Percentiles rank a stretch among this genome's conserved stretches.
phyloP scores from a whole-genome alignment of 768 basidiomycete species.

The Amanita pseudoporphyria region DNA sequence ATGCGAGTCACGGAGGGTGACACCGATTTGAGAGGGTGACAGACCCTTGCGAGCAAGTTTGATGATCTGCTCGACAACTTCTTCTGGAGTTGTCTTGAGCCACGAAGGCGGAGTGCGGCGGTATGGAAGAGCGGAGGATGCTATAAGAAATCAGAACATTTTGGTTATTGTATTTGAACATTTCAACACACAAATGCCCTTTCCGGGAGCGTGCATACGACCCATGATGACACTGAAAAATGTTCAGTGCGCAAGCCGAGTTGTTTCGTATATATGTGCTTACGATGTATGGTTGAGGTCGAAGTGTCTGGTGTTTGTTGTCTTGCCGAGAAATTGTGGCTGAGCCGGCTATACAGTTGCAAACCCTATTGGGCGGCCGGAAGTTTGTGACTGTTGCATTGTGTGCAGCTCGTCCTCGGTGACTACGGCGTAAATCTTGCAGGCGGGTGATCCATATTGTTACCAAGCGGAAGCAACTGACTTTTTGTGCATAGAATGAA shows the following conservation, averaged over 20 bases:
- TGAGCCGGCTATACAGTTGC: conserved; percentile 46
- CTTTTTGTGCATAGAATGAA: conserved; percentile 58
- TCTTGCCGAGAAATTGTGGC: conserved; percentile 31
- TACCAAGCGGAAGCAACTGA: conserved; percentile 10
- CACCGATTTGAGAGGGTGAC: conserved; percentile 97
- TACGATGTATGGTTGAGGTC: conserved; percentile 23
- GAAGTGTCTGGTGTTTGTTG: too few relatives aligned
- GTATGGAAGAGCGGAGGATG: conserved; percentile 97
- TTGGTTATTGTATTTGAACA: conserved; percentile 7
- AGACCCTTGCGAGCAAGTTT: conserved; percentile 98
- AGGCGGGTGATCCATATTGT: conserved; percentile 14
- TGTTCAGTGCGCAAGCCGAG: conserved; percentile 12
- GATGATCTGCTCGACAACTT: conserved; percentile 92
- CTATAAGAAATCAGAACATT: conserved; percentile 18
- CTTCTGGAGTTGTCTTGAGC: conserved; percentile 94
- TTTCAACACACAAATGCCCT: conserved; percentile 86
- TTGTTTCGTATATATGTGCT: conserved; percentile 7
- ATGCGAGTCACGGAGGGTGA: conserved; percentile 94
- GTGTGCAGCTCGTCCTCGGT: too few relatives aligned
- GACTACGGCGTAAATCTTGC: too few relatives aligned
- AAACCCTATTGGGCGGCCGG: conserved; percentile 39
- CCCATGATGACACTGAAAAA: conserved; percentile 53
- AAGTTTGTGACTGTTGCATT: conserved; percentile 5
- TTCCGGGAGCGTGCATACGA: conserved; percentile 99
- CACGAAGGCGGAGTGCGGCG: conserved; percentile 89